Conservation (phyloP, 225 moss, liverwort and hornwort genomes). For the Sphagnum tenellum region DNA sequence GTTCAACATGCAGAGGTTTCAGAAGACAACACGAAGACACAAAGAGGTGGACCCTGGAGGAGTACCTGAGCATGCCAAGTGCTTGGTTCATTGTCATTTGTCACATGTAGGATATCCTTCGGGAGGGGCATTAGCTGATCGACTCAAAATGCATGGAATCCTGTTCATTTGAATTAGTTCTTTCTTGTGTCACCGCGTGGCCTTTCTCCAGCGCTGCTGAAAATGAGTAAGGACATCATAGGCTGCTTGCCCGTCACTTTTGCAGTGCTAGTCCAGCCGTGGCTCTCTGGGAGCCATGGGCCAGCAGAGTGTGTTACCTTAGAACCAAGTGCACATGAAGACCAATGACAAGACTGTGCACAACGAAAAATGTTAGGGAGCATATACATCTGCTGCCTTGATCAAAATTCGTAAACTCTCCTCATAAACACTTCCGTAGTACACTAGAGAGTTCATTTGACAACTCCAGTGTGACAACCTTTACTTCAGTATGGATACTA, state of each 20-base stretch:
- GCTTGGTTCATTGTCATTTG: constrained; percentile 57
- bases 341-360: too few species aligned
- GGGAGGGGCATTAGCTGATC: constrained; percentile 20
- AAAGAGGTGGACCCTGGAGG: not conserved
- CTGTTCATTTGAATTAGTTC: constrained; percentile 62
- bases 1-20: constrained; percentile 7
- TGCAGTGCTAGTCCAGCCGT: constrained; percentile 92
- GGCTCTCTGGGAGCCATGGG: constrained; percentile 48
- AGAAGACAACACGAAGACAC: not conserved
- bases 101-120: constrained; percentile 47
- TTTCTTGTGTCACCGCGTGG: constrained; percentile 51
- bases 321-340: not conserved
- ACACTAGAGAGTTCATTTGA: too few species aligned
- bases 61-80: constrained; percentile 66
- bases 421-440: too few species aligned
- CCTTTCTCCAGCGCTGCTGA: constrained; percentile 82
- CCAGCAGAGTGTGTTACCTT: not conserved
- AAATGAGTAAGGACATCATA: constrained; percentile 82
- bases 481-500: too few species aligned
- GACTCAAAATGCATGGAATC: constrained; percentile 79
- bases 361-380: not conserved
- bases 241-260: constrained; percentile 79
- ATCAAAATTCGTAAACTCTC: too few species aligned
- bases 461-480: too few species aligned
- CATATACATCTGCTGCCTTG: too few species aligned